Base-by-base conservation (phyloP, 805 yeast genomes). In the Candida namnaoensis region DNA sequence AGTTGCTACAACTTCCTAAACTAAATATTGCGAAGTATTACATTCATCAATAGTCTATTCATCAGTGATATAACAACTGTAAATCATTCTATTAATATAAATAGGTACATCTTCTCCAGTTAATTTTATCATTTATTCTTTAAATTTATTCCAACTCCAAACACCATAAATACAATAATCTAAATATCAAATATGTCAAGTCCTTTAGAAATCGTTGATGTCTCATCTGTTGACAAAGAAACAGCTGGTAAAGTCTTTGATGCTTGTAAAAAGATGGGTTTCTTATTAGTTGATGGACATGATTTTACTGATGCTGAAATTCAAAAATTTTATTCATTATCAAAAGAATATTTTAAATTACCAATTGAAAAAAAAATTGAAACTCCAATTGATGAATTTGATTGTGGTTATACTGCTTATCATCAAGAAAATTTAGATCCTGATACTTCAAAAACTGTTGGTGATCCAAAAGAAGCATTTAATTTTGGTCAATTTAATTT, bases 381-480 rank as follows among this genome's bases (percentile, higher is more conserved):
- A 46, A 71, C 56, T 47, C 56, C 73, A 0, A 80, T 84, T 32
- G 75, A 74, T 36, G 63, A 61, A 9, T 59, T 71, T 36, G 84
- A 85, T 53, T 71, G 69, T 48, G 88, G 88, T 3, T 80, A 80
- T 53, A 72, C 82, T 5, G 59, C 66, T 32, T 65, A 69, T 47
- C 72, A 74, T 15, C 74, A 69, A 36, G 88, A 80, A 54, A 76
- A 59, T 35, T 45, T 64, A 34, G 66, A 64, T 41, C 57, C 58
- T 8, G 42, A 40, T 9, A 12, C 45, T 5, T 12, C 33, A 5
- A 46, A 52, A 36, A 44, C 45, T 24, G 50, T 56, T 27, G 81
- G 82, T 5, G 85, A 79, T 55, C 82, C 80, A 34, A 79, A 79
- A 50, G 83, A 79, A 54, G 86, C 83, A 1, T 76, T 80, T 62